Evolutionary conservation across 306 rosid genomes (phyloP).

Genomic region (Lathyrus oleraceus): DNA sequence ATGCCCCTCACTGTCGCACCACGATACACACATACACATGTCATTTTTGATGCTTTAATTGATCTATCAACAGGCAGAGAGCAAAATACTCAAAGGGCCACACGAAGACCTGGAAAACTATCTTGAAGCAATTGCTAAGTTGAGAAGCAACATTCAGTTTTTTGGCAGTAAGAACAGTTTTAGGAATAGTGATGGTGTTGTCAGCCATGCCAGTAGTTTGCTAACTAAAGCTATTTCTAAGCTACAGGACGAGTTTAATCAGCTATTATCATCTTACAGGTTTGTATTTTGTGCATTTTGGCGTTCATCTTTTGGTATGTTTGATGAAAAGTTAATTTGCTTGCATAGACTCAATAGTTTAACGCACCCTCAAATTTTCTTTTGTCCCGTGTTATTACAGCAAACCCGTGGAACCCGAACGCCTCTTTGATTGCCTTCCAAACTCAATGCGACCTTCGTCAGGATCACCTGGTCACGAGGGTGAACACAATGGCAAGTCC

Average conservation of each 20-base stretch:
- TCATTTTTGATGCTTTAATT: conserved; percentile 23
- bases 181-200: conserved; percentile 67
- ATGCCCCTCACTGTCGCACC: background rate
- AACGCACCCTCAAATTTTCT: background rate
- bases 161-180: conserved; percentile 73
- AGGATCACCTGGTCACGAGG: conserved; percentile 78
- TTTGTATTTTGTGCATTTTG: conserved; percentile 39
- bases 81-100: conserved; percentile 78
- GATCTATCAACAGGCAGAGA: conserved; percentile 67
- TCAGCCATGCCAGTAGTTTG: conserved; percentile 68
- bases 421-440: conserved; percentile 95
- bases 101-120: conserved; percentile 91
- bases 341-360: conserved; percentile 18
- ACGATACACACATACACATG: background rate
- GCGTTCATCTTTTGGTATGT: conserved; percentile 31
- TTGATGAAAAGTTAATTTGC: conserved; percentile 25
- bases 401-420: conserved; percentile 98
- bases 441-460: conserved; percentile 92
- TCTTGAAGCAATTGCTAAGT: conserved; percentile 81
- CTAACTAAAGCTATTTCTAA: conserved; percentile 85
- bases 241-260: conserved; percentile 85
- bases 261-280: conserved; percentile 78
- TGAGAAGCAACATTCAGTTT: conserved; percentile 76
- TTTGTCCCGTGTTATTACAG: conserved; percentile 48
- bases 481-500: conserved; percentile 60